These are phyloP conservation scores for Clonostachys chloroleuca DNA, from an alignment of 2,329 filamentous ascomycete species.

Conservation along the genomic window DNA sequence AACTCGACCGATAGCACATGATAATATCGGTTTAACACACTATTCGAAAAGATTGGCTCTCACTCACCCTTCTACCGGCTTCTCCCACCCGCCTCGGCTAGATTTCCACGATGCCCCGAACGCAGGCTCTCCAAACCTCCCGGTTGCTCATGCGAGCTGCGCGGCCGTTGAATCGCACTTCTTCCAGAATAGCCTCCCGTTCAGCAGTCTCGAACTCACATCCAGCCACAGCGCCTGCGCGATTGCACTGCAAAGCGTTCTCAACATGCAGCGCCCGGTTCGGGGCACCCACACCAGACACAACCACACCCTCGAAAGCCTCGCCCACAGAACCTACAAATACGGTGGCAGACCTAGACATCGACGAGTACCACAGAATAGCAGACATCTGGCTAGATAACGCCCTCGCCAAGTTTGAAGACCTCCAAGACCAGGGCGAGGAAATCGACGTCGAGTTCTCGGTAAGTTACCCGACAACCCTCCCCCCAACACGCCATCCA, in stretches of 20 bases:
- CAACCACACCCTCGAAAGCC: constrained; percentile 39
- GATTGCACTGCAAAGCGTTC: constrained; percentile 8
- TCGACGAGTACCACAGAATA: constrained; percentile 70
- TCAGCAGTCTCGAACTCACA: not conserved
- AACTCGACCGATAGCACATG: too few relatives aligned
- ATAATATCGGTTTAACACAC: too few relatives aligned
- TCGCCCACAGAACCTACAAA: constrained; percentile 22
- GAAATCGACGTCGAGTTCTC: constrained; percentile 87
- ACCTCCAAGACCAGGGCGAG: constrained; percentile 65
- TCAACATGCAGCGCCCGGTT: constrained; percentile 16
- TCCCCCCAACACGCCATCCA: not conserved
- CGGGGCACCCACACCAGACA: constrained; percentile 56
- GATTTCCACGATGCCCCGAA: not conserved
- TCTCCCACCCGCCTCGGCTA: not conserved
- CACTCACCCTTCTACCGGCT: too few relatives aligned
- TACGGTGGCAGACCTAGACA: constrained; percentile 58
- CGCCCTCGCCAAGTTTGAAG: constrained; percentile 60
- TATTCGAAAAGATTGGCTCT: too few relatives aligned
- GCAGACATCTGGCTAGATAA: constrained; percentile 70
- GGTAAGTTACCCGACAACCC: constrained; percentile 44
- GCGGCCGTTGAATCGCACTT: constrained; percentile 13
- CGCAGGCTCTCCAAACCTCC: constrained; percentile 21
- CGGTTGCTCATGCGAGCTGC: constrained; percentile 27
- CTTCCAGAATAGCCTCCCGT: constrained; percentile 9
- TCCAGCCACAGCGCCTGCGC: too few relatives aligned